phyloP scores from a whole-genome alignment of 352 stramenopile species.

The Blastocystis sp. region DNA sequence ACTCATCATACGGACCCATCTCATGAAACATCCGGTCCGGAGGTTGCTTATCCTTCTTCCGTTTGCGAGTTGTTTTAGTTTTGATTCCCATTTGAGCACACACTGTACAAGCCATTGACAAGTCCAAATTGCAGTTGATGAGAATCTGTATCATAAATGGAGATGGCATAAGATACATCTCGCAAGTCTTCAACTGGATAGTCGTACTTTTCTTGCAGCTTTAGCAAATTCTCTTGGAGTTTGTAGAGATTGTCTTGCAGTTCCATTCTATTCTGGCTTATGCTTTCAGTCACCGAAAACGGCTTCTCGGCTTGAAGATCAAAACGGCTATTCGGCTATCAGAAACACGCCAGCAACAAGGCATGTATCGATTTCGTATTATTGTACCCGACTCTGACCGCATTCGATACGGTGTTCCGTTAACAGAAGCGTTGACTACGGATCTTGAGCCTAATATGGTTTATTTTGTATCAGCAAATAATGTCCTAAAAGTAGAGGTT shows the following conservation, averaged over 20 bases:
- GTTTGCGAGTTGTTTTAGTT: not conserved
- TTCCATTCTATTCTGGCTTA: not conserved
- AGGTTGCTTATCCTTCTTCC: not conserved
- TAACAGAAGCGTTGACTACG: not conserved
- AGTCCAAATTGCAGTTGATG: constrained; percentile 54
- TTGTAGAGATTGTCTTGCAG: not conserved
- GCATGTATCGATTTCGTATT: constrained; percentile 53
- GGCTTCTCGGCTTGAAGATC: not conserved
- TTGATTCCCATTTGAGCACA: constrained; percentile 21
- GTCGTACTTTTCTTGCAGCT: not conserved
- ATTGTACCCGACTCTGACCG: not conserved
- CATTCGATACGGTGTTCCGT: constrained; percentile 9
- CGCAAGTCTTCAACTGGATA: constrained; percentile 14
- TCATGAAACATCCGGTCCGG: not conserved
- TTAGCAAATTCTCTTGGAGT: not conserved
- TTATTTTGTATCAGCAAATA: constrained; percentile 17
- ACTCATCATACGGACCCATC: not conserved
- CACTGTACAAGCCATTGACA: not conserved
- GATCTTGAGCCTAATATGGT: not conserved
- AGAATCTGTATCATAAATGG: not conserved
- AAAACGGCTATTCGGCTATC: not conserved
- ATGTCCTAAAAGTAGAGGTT: not conserved
- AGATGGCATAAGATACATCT: not conserved
- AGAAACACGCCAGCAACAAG: not conserved
- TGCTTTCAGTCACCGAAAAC: not conserved